Base-by-base conservation (phyloP, 1,284 basidiomycete species). In the Ceratobasidium theobromae region DNA sequence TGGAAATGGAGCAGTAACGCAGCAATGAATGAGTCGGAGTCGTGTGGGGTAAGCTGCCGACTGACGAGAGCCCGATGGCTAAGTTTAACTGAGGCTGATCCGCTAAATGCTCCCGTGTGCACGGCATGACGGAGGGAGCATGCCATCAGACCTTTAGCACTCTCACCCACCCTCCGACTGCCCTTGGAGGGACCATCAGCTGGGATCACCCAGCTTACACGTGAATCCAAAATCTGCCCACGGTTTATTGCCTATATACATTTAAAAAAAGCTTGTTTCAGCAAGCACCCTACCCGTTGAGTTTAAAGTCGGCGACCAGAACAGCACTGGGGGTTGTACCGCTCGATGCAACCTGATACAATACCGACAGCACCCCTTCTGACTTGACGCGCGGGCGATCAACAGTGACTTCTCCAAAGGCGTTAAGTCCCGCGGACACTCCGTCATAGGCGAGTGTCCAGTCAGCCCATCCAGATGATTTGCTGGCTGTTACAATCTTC, bases 371-470 rank as follows among this genome's bases (percentile, higher is more conserved):
- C 28, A 69, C 65, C 4, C 64, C 54, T 46, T 69, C 64, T 23
- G 65, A 53, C 27, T 60, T 57, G 46, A 69, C 41, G 3, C 68
- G 33, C 18, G 53, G 53, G 18, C 67, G 33, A 46, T 70, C 69
- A 11, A 68, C 48, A 6, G 67, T 66, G 14, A 70, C 65, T 65
- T 70, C 69, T 6, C 67, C 69, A 54, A 70, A 68, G 4, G 53
- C 65, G 16, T 66, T 62, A 16, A 69, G 55, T 5, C 67, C 67
- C 1, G 68, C 53, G 1, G 68, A 38, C 9, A 52, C 58, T 12
- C 67, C 69, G 27, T 66, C 54, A 43, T 66, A 70, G n/a, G 65
- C 67, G 23, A 66, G 45, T 21, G 66, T 55, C 69, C 69, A 69
- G 41, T 69, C 69, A 30, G 66, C 68, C 52, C 55, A 69, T 6